Evolutionary conservation across 805 yeast genomes (phyloP).

Genomic region (Clavispora phyllophila): DNA sequence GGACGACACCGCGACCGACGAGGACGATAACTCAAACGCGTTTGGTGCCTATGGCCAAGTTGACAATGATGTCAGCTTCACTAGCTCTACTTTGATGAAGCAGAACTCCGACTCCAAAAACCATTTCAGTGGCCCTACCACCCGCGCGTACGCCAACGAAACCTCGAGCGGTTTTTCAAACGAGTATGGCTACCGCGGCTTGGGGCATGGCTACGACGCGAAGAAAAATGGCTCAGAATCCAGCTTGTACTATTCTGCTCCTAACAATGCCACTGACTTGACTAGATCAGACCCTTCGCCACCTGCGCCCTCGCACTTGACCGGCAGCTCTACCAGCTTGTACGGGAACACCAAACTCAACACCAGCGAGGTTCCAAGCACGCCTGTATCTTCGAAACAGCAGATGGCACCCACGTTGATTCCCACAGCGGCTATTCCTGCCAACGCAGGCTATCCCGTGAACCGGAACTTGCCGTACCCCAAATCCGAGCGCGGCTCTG

Average conservation of each 20-base stretch:
- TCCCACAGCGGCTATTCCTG: slow-evolving; percentile 24
- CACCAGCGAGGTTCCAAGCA: slow-evolving; percentile 28
- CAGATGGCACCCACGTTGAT: slow-evolving; percentile 29
- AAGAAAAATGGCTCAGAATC: slow-evolving; percentile 11
- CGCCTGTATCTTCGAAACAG: slow-evolving; percentile 26
- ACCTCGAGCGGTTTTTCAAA: slow-evolving; percentile 3
- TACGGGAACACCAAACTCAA: slow-evolving; percentile 14
- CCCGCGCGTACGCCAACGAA: slow-evolving; percentile 1
- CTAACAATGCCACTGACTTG: slow-evolving; percentile 30
- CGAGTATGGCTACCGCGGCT: slow-evolving; percentile 11
- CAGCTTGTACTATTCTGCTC: slow-evolving; percentile 27
- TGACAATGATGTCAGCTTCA: slow-evolving; percentile 5
- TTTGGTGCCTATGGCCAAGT: slow-evolving; percentile 10
- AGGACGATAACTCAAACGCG: slow-evolving; percentile 11
- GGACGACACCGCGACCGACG: slow-evolving; percentile 14
- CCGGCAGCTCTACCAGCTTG: neutral
- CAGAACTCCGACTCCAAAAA: neutral
- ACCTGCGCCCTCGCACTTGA: slow-evolving; percentile 8
- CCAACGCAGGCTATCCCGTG: slow-evolving; percentile 15
- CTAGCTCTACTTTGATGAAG: slow-evolving; percentile 3
- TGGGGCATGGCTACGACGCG: slow-evolving; percentile 3
- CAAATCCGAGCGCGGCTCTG: slow-evolving; percentile 12
- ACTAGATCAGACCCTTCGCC: slow-evolving; percentile 18
- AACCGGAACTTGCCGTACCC: slow-evolving; percentile 21
- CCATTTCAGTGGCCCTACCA: slow-evolving; percentile 4